Evolutionary conservation across 441 rosid species (phyloP).

Genomic region (Euphorbia celastroides): DNA sequence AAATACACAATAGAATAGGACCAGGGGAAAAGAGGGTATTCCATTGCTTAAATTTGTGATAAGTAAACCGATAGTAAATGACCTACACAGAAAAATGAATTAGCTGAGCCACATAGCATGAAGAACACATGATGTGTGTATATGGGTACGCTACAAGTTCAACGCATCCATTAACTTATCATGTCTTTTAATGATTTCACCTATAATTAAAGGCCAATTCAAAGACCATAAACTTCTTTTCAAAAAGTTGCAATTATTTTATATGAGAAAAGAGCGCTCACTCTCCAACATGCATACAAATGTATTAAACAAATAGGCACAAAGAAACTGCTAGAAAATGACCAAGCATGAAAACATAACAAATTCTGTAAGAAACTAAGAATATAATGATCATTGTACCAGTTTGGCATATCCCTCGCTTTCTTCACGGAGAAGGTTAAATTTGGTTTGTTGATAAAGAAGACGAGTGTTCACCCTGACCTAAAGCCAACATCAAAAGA

Average conservation of each 20-base stretch:
- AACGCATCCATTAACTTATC: background rate
- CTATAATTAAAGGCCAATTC: background rate
- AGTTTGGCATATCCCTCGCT: constrained; percentile 99
- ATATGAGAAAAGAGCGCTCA: background rate
- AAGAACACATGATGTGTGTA: background rate
- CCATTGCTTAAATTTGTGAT: background rate
- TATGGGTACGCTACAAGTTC: too few species aligned
- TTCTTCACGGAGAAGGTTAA: constrained; percentile 98
- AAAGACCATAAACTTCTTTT: background rate
- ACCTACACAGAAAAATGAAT: background rate
- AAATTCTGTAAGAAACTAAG: background rate
- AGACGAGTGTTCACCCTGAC: constrained; percentile 99
- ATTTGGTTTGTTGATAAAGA: constrained; percentile 98
- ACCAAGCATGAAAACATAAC: constrained; percentile 3
- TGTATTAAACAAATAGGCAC: background rate
- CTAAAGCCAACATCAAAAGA: constrained; percentile 43
- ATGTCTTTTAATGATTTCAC: background rate
- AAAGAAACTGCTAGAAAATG: background rate
- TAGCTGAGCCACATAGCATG: background rate
- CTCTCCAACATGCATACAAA: background rate
- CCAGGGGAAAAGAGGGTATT: background rate
- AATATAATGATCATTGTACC: constrained; percentile 41
- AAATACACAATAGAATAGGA: background rate
- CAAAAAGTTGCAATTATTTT: background rate
- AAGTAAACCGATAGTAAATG: background rate